Percentiles rank a stretch among this genome's conserved stretches.
Evolutionary conservation across 2,329 filamentous ascomycete species (phyloP).

Genomic region (Diplodia sapinea): DNA sequence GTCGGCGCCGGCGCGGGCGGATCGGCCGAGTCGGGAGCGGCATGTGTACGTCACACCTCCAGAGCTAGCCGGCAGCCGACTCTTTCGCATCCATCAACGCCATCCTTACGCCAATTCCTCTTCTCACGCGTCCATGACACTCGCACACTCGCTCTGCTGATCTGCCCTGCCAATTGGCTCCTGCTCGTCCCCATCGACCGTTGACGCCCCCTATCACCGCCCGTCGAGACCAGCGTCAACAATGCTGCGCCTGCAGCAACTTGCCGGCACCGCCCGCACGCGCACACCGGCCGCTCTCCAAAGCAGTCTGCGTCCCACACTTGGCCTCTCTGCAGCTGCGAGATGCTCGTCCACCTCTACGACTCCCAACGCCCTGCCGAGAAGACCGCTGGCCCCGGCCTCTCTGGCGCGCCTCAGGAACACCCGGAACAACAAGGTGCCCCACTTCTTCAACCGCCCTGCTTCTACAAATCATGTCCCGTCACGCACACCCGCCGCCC

Average conservation of each 20-base stretch:
- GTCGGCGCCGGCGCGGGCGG: conserved; percentile 23
- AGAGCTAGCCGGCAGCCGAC: conserved; percentile 10
- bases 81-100: conserved; percentile 3
- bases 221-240: conserved; percentile 1
- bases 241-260: conserved; percentile 31
- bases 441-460: conserved; percentile 33
- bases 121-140: conserved; percentile 12
- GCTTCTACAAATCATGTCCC: conserved; percentile 44
- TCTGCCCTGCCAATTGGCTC: conserved; percentile 4
- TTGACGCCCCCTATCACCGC: background rate
- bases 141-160: conserved; percentile 12
- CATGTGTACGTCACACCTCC: conserved; percentile 23
- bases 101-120: conserved; percentile 18
- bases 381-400: conserved; percentile 19
- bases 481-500: conserved; percentile 43
- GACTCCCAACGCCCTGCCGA: conserved; percentile 2
- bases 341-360: conserved; percentile 17
- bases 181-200: background rate
- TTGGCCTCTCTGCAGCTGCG: background rate
- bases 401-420: conserved; percentile 5
- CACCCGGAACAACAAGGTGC: conserved; percentile 4
- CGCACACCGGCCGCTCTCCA: background rate
- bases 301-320: background rate
- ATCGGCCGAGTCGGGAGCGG: conserved; percentile 24
- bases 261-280: conserved; percentile 23